Evolutionary conservation across 306 rosid species (phyloP), one percentile per base, ranked within the genome.

Genomic region (Sechiopsis laciniata): DNA sequence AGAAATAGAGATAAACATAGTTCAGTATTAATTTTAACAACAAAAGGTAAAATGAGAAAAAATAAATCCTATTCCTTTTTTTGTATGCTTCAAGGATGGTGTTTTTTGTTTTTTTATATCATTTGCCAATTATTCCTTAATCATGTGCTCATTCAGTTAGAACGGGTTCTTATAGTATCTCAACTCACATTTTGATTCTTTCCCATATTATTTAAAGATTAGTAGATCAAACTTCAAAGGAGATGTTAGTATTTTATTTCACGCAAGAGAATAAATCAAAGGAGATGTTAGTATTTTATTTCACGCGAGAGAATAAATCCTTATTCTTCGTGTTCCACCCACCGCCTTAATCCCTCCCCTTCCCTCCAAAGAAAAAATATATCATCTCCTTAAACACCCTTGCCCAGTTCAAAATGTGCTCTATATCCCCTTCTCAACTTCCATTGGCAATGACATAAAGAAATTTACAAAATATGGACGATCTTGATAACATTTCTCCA

Each of bases 331-430:
- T 15, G 56, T 5, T 53, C 19, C 56, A 53, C 19, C 20, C 56
- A 53, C 20, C 56, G 16, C 20, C 56, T 53, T 16, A 16, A 53
- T 53, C 56, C 56, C 20, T 56, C 26, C 61, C 12, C 29, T 56
- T 50, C 6, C 10, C 26, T 8, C 61, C 26, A 56, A 19, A 56
- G 29, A 56, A 56, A 17, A 56, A 56, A 56, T 8, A 20, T 8
- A 19, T 56, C 61, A 17, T 2, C 68, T 32, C 68, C 26, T 26
- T 15, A 5, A 17, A 42, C 42, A 26, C 17, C 66, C 42, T 60
- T 60, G 17, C 66, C 66, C n/a, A 24, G 32, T 11, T 24, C 45
- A 60, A 62, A 46, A 62, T 29, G 32, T 60, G 64, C 68, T 62
- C 46, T 32, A 26, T 17, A 2, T 26, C 50, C 68, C 68, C 48